phyloP scores from a whole-genome alignment of 345 rosid species.

The Melastoma malabathricum region DNA sequence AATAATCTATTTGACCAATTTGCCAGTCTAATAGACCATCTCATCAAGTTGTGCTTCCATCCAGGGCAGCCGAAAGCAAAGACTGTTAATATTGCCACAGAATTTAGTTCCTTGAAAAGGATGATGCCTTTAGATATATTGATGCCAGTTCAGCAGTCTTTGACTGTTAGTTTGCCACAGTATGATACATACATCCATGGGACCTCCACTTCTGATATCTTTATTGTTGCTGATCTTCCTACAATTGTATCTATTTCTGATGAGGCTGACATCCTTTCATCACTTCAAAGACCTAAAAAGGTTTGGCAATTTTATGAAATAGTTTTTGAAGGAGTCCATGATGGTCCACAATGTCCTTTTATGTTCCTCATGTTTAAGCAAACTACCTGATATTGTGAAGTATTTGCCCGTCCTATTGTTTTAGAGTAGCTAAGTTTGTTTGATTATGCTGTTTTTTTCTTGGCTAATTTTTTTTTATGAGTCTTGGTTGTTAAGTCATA shows the following conservation, averaged over 20 bases:
- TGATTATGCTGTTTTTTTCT: too few species aligned
- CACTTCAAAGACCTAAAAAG: slow-evolving; percentile 91
- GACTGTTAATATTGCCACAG: slow-evolving; percentile 74
- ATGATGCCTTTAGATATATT: slow-evolving; percentile 90
- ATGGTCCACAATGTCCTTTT: too few species aligned
- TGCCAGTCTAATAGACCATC: slow-evolving; percentile 80
- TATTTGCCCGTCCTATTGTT: too few species aligned
- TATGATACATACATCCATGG: slow-evolving; percentile 36
- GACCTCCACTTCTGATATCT: slow-evolving; percentile 44
- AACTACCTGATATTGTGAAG: too few species aligned
- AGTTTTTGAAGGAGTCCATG: not conserved
- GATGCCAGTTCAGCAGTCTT: slow-evolving; percentile 93
- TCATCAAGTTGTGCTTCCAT: slow-evolving; percentile 83
- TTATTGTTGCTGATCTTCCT: slow-evolving; percentile 71
- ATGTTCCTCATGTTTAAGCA: too few species aligned
- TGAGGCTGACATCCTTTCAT: slow-evolving; percentile 96
- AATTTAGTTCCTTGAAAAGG: slow-evolving; percentile 94
- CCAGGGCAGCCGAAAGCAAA: slow-evolving; percentile 68
- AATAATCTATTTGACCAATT: slow-evolving; percentile 75
- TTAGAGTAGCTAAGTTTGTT: too few species aligned
- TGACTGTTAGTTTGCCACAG: slow-evolving; percentile 64
- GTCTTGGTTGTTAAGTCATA: too few species aligned
- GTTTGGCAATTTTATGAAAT: slow-evolving; percentile 19
- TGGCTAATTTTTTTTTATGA: too few species aligned
- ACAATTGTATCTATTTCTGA: slow-evolving; percentile 79